A percentile compares a stretch with the other conserved stretches of the same genome.
These are phyloP conservation scores for Scheffersomyces lignicola DNA, from an alignment of 1,139 yeast species.

Conservation along the genomic window DNA sequence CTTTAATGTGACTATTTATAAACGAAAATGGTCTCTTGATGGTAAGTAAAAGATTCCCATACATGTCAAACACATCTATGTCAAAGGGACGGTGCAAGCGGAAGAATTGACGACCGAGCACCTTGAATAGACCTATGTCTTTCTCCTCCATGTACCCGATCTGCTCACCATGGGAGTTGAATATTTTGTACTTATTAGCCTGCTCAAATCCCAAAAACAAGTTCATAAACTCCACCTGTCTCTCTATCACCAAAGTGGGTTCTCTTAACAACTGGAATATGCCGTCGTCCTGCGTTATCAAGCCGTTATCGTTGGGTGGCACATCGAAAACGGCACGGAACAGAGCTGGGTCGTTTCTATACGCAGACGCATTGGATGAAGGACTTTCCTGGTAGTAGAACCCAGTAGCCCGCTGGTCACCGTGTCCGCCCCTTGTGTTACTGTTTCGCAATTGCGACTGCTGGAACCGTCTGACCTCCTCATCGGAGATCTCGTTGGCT, in stretches of 20 bases:
- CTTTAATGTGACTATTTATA: conserved; percentile 84
- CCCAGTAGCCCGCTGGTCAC: too few species aligned
- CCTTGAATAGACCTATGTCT: conserved; percentile 68
- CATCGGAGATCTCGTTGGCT: conserved; percentile 39
- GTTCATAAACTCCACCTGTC: conserved; percentile 87
- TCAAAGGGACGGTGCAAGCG: conserved; percentile 84
- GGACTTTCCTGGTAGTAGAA: conserved; percentile 36
- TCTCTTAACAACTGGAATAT: conserved; percentile 59
- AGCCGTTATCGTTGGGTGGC: conserved; percentile 46
- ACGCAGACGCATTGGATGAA: conserved; percentile 10
- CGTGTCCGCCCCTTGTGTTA: conserved; percentile 9
- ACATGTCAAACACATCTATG: conserved; percentile 73
- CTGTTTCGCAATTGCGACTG: conserved; percentile 15
- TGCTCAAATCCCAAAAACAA: conserved; percentile 88
- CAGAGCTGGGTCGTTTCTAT: conserved; percentile 22
- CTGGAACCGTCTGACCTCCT: conserved; percentile 31
- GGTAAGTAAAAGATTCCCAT: conserved; percentile 69
- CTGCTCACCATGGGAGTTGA: conserved; percentile 71
- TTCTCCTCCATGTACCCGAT: conserved; percentile 83
- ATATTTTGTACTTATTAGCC: conserved; percentile 73
- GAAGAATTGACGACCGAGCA: conserved; percentile 77
- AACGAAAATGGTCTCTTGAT: conserved; percentile 80
- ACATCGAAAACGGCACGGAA: conserved; percentile 30
- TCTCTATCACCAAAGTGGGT: conserved; percentile 83
- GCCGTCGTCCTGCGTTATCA: conserved; percentile 55